phyloP scores from a whole-genome alignment of 2,329 filamentous ascomycete species.

The Verticillium tricorpus region DNA sequence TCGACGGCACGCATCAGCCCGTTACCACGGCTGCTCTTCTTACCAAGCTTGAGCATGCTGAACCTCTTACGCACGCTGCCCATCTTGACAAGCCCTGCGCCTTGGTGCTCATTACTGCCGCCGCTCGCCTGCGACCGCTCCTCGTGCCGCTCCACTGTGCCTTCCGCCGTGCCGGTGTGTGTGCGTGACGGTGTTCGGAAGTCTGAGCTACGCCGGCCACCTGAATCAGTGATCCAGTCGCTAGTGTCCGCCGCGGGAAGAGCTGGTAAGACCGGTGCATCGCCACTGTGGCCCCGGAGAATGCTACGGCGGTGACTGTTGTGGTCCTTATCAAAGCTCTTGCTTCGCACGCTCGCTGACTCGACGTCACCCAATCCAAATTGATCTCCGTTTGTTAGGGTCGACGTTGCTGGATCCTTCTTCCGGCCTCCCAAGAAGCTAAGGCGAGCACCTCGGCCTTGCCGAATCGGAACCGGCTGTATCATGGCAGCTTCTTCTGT shows the following conservation, averaged over 20 bases:
- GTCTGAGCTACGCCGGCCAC: slow-evolving; percentile 19
- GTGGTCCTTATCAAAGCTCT: slow-evolving; percentile 22
- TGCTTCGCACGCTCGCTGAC: slow-evolving; percentile 19
- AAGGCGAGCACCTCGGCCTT: slow-evolving; percentile 46
- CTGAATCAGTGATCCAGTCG: slow-evolving; percentile 26
- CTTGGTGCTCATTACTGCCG: slow-evolving; percentile 13
- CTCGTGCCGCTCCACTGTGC: not conserved
- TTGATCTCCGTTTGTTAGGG: slow-evolving; percentile 23
- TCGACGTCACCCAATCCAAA: slow-evolving; percentile 17
- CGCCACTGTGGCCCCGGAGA: slow-evolving; percentile 35
- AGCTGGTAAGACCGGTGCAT: slow-evolving; percentile 13
- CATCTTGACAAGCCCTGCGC: slow-evolving; percentile 32
- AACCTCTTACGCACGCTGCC: slow-evolving; percentile 72
- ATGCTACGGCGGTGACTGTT: slow-evolving; percentile 39
- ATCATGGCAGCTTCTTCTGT: slow-evolving; percentile 47
- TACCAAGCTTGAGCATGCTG: slow-evolving; percentile 71
- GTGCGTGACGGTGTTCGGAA: slow-evolving; percentile 7
- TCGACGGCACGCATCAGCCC: slow-evolving; percentile 50
- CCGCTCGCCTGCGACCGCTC: not conserved
- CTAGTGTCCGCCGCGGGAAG: slow-evolving; percentile 13
- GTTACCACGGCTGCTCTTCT: slow-evolving; percentile 57
- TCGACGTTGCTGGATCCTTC: slow-evolving; percentile 30
- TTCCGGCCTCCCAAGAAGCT: slow-evolving; percentile 54
- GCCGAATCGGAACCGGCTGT: slow-evolving; percentile 46
- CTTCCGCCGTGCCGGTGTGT: not conserved